Percentiles rank a stretch among this genome's conserved stretches.
Evolutionary conservation across 768 basidiomycete species (phyloP).

Genomic region (Chlorophyllum brunneum): DNA sequence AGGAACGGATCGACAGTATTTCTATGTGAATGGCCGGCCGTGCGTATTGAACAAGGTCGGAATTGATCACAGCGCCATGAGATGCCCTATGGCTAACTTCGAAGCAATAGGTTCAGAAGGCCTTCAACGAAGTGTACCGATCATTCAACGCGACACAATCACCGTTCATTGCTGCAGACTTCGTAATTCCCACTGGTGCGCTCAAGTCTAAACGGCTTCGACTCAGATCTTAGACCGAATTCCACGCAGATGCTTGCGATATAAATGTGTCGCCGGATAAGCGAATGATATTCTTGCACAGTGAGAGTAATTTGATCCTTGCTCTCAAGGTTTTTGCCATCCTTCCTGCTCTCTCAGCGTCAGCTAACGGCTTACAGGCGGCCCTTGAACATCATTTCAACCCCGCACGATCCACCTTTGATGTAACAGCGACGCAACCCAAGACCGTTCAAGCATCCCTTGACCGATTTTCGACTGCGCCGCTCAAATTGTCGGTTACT

Average conservation of each 20-base stretch:
- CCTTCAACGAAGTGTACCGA: constrained; percentile 90
- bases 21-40: constrained; percentile 90
- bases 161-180: constrained; percentile 82
- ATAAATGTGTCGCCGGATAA: constrained; percentile 98
- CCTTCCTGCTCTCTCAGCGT: background rate
- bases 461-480: background rate
- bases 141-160: constrained; percentile 69
- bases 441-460: constrained; percentile 4
- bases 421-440: constrained; percentile 33
- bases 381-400: constrained; percentile 68
- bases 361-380: constrained; percentile 33
- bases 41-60: constrained; percentile 72
- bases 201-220: constrained; percentile 3
- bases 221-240: background rate
- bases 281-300: constrained; percentile 88
- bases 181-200: constrained; percentile 76
- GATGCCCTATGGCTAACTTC: background rate
- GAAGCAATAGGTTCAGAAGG: constrained; percentile 66
- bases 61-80: too few species aligned
- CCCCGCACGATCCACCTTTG: constrained; percentile 69
- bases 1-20: constrained; percentile 84
- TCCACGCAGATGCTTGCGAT: constrained; percentile 65
- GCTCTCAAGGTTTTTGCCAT: constrained; percentile 63
- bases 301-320: constrained; percentile 74
- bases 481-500: background rate